phyloP scores from a whole-genome alignment of 208 protist genomes.

The Leptomonas pyrrhocoris region DNA sequence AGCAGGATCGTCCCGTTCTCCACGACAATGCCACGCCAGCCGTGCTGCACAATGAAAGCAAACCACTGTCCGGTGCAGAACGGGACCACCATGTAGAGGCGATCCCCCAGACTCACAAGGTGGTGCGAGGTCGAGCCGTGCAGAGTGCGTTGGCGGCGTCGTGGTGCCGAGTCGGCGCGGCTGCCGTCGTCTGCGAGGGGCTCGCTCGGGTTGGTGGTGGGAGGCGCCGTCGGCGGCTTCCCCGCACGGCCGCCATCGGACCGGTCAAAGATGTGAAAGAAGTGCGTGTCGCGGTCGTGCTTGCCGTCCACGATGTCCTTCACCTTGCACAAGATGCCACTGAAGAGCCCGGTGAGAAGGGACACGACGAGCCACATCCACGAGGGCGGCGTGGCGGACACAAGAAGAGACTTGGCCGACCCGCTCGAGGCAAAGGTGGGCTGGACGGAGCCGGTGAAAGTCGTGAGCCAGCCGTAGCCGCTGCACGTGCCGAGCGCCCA shows the following conservation, averaged over 20 bases:
- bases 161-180: neutral
- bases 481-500: slow-evolving; percentile 75
- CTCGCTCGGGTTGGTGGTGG: no score
- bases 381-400: slow-evolving; percentile 17
- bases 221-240: neutral
- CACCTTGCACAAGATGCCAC: slow-evolving; percentile 80
- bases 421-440: neutral
- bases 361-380: slow-evolving; percentile 81
- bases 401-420: neutral
- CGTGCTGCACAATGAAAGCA: slow-evolving; percentile 76
- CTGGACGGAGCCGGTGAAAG: slow-evolving; percentile 24
- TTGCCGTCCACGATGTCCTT: slow-evolving; percentile 82
- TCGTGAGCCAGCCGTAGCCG: slow-evolving; percentile 58
- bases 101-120: slow-evolving; percentile 57
- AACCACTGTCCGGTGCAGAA: slow-evolving; percentile 90
- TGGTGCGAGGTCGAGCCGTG: slow-evolving; percentile 28
- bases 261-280: slow-evolving; percentile 38
- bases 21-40: slow-evolving; percentile 76
- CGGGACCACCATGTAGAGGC: slow-evolving; percentile 84
- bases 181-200: neutral
- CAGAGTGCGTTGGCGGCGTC: slow-evolving; percentile 14
- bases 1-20: slow-evolving; percentile 81
- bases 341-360: slow-evolving; percentile 71
- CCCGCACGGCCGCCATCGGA: neutral
- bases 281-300: slow-evolving; percentile 37